phyloP scores from a whole-genome alignment of 1,139 yeast species.

The Yamadazyma epiphylla region DNA sequence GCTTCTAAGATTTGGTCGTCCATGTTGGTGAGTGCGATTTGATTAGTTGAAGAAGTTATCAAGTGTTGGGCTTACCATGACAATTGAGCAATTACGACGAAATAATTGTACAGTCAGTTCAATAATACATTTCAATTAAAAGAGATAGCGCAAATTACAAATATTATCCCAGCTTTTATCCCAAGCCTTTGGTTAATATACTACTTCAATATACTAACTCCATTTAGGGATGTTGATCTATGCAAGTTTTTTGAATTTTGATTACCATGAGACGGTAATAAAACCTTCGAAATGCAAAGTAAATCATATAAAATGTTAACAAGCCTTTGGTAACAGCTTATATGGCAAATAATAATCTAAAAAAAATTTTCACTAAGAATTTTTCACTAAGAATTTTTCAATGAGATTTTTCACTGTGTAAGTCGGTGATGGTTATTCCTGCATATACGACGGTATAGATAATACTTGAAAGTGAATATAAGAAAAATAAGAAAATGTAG shows the following conservation, averaged over 20 bases:
- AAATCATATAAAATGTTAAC: slow-evolving; percentile 1
- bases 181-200: slow-evolving; percentile 23
- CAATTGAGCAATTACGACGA: too few relatives aligned
- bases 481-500: too few relatives aligned
- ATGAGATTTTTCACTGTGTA: too few relatives aligned
- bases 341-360: too few relatives aligned
- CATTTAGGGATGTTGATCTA: slow-evolving; percentile 17
- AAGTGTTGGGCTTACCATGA: too few relatives aligned
- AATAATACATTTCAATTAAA: slow-evolving; percentile 1
- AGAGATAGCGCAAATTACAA: neutral
- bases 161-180: slow-evolving; percentile 10
- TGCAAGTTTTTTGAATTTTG: slow-evolving; percentile 19
- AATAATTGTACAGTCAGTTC: too few relatives aligned
- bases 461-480: too few relatives aligned
- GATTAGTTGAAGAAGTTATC: neutral
- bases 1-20: slow-evolving; percentile 31
- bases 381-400: too few relatives aligned
- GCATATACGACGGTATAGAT: too few relatives aligned
- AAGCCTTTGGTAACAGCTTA: slow-evolving; percentile 4
- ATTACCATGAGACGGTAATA: slow-evolving; percentile 13
- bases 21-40: slow-evolving; percentile 2
- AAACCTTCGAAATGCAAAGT: slow-evolving; percentile 19
- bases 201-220: slow-evolving; percentile 15
- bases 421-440: too few relatives aligned
- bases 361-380: too few relatives aligned